These are phyloP conservation scores for Trichoderma atroviride DNA, from an alignment of 2,329 filamentous ascomycete genomes.

Conservation along the genomic window DNA sequence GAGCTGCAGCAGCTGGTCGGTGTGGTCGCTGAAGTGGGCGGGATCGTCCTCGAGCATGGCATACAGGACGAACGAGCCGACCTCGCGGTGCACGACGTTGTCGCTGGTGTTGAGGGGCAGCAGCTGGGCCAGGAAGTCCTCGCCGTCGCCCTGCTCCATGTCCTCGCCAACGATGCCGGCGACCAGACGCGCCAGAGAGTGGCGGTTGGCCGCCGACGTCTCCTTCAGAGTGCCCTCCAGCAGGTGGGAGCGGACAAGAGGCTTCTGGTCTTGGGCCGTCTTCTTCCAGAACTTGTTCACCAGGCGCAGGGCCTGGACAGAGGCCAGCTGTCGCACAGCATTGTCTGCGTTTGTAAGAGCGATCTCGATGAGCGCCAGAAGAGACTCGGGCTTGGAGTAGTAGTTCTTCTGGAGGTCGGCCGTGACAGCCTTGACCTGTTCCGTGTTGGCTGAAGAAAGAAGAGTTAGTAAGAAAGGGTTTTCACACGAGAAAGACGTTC, in stretches of 20 bases:
- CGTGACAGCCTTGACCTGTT: slow-evolving; percentile 86
- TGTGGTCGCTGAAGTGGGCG: slow-evolving; percentile 79
- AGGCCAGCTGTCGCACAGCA: slow-evolving; percentile 83
- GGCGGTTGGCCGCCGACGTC: slow-evolving; percentile 73
- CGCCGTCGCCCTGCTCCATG: slow-evolving; percentile 71
- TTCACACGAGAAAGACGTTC: not conserved
- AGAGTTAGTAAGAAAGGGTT: slow-evolving; percentile 38
- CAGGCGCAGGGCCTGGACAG: slow-evolving; percentile 84
- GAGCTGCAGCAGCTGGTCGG: slow-evolving; percentile 76
- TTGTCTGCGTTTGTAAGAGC: slow-evolving; percentile 74
- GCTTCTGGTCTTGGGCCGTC: slow-evolving; percentile 74
- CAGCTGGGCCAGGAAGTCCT: slow-evolving; percentile 80
- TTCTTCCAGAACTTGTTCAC: slow-evolving; percentile 84
- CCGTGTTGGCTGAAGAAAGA: slow-evolving; percentile 71
- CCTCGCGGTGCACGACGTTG: slow-evolving; percentile 79
- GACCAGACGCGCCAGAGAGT: slow-evolving; percentile 85
- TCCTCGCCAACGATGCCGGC: slow-evolving; percentile 85
- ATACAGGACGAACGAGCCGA: slow-evolving; percentile 90
- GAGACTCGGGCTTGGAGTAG: slow-evolving; percentile 82
- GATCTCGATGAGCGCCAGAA: slow-evolving; percentile 85
- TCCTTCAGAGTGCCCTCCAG: slow-evolving; percentile 84
- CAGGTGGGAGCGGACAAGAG: slow-evolving; percentile 77
- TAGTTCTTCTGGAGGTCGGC: slow-evolving; percentile 89
- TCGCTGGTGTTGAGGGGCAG: slow-evolving; percentile 76
- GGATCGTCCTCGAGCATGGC: slow-evolving; percentile 88